These are phyloP conservation scores for Fragilariopsis cylindrus DNA, from an alignment of 108 stramenopile genomes.

Conservation along the genomic window DNA sequence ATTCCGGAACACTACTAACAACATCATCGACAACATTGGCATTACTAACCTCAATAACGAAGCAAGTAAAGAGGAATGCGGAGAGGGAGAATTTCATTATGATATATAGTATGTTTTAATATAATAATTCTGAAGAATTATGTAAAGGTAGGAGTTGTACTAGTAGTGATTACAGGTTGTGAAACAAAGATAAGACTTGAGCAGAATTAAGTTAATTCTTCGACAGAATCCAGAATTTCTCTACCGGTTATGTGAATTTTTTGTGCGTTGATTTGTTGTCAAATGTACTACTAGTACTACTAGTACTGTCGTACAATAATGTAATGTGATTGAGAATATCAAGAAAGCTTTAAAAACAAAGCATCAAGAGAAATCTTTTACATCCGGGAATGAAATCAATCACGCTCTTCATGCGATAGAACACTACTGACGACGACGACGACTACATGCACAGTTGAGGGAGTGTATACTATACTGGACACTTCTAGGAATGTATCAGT, in stretches of 20 bases:
- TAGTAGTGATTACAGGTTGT: not conserved
- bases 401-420: too few species aligned
- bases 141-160: not conserved
- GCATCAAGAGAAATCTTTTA: too few species aligned
- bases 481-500: too few species aligned
- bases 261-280: not conserved
- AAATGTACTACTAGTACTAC: too few species aligned
- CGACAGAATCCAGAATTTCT: not conserved
- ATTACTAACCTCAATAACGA: not conserved
- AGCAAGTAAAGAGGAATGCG: not conserved
- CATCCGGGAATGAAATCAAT: too few species aligned
- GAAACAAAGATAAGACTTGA: not conserved
- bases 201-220: not conserved
- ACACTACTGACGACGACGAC: too few species aligned
- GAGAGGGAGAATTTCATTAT: constrained; percentile 14
- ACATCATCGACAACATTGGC: constrained; percentile 11
- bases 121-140: not conserved
- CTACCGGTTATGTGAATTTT: not conserved
- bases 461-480: too few species aligned
- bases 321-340: too few species aligned
- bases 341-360: too few species aligned
- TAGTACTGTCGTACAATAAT: too few species aligned
- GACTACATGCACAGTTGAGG: too few species aligned
- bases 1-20: not conserved
- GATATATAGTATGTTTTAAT: not conserved